Evolutionary conservation across 495 filamentous ascomycete species (phyloP).

Genomic region (Xylaria nigripes): DNA sequence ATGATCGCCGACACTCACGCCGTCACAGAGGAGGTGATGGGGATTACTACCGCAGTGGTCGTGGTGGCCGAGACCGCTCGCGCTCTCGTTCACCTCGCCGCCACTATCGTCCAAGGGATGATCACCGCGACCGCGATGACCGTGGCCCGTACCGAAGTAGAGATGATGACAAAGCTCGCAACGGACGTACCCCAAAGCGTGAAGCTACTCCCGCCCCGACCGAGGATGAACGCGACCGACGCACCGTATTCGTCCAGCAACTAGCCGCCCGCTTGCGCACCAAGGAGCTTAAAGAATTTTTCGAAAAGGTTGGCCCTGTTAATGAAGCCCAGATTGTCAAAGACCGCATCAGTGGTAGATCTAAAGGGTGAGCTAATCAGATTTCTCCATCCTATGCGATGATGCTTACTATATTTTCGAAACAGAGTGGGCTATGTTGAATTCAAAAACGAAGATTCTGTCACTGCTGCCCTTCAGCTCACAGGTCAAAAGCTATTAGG

Average conservation of each 20-base stretch:
- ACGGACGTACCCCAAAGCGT: slow-evolving; percentile 44
- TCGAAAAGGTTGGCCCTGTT: slow-evolving; percentile 91
- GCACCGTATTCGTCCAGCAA: slow-evolving; percentile 97
- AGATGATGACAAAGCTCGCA: slow-evolving; percentile 40
- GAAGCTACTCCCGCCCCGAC: slow-evolving; percentile 57
- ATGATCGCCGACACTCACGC: slow-evolving; percentile 69
- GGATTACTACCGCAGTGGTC: slow-evolving; percentile 65
- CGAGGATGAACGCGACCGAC: slow-evolving; percentile 92
- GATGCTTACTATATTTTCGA: slow-evolving; percentile 25
- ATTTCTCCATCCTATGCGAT: background rate
- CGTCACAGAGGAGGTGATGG: slow-evolving; percentile 66
- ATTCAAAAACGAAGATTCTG: slow-evolving; percentile 94
- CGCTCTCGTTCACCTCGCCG: slow-evolving; percentile 71
- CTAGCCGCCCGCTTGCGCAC: slow-evolving; percentile 86
- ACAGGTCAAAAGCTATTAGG: slow-evolving; percentile 98
- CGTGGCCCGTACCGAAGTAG: slow-evolving; percentile 44
- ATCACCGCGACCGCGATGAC: slow-evolving; percentile 42
- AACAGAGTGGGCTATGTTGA: slow-evolving; percentile 96
- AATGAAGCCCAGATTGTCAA: slow-evolving; percentile 99
- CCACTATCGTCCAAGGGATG: slow-evolving; percentile 67
- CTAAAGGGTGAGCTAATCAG: slow-evolving; percentile 74
- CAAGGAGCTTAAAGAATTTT: slow-evolving; percentile 89
- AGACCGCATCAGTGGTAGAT: slow-evolving; percentile 90
- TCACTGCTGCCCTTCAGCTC: slow-evolving; percentile 88
- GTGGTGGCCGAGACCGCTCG: slow-evolving; percentile 51